A percentile compares a stretch with the other conserved stretches of the same genome.
These are phyloP conservation scores for Pleomassaria siparia DNA, from an alignment of 2,329 filamentous ascomycete species.

Conservation along the genomic window DNA sequence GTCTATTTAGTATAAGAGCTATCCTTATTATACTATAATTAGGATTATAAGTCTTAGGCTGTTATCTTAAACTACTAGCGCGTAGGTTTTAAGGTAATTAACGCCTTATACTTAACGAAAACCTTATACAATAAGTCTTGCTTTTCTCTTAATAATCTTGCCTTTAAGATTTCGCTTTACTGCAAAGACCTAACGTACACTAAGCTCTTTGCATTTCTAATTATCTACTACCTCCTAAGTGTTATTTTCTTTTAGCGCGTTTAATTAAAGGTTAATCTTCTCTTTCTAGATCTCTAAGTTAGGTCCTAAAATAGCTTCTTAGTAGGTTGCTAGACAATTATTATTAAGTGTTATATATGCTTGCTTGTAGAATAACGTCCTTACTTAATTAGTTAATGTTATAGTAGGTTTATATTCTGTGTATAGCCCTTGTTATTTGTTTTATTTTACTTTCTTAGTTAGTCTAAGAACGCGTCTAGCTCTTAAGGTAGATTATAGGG, in stretches of 20 bases:
- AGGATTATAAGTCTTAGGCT: background rate
- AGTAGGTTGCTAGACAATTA: background rate
- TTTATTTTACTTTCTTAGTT: background rate
- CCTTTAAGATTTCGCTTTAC: background rate
- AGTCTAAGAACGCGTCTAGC: background rate
- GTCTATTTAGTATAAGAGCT: background rate
- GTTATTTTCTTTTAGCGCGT: background rate
- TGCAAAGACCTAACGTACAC: background rate
- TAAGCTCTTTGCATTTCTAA: background rate
- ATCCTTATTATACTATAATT: background rate
- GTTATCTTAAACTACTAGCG: background rate
- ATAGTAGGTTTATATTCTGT: background rate
- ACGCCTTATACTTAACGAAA: background rate
- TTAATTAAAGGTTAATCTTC: background rate
- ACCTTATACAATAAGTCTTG: background rate
- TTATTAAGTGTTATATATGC: background rate
- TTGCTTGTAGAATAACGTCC: no score
- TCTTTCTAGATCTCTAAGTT: background rate
- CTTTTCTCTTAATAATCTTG: background rate
- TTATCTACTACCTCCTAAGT: background rate
- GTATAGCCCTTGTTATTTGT: background rate
- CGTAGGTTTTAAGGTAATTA: background rate
- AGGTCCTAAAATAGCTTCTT: background rate
- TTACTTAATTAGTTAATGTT: no score
- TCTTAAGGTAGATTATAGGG: background rate